These are phyloP conservation scores for Hyaloperonospora brassicae DNA, from an alignment of 352 stramenopile genomes.

Conservation along the genomic window DNA sequence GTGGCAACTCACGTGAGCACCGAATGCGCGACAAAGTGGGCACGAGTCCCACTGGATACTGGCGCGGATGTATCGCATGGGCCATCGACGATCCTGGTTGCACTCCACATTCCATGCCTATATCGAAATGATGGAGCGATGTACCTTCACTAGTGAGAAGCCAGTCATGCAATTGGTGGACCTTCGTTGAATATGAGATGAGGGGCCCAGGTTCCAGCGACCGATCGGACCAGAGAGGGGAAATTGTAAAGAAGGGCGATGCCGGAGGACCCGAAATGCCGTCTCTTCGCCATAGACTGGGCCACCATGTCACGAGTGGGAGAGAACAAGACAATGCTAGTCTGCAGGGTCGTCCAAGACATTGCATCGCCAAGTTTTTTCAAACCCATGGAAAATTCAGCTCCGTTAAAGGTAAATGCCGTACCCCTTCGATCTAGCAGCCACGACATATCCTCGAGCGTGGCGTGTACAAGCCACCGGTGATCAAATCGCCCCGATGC, in stretches of 20 bases:
- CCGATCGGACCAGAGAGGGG: no score
- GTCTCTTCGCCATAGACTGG: neutral
- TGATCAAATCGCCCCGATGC: no score
- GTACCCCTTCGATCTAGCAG: neutral
- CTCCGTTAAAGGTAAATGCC: neutral
- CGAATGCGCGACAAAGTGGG: no score
- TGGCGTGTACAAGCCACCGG: neutral
- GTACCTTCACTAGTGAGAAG: no score
- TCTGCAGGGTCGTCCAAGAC: neutral
- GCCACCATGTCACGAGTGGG: neutral
- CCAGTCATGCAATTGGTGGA: no score
- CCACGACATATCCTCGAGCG: neutral
- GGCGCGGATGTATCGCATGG: no score
- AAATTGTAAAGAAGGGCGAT: neutral
- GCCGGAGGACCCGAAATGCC: neutral
- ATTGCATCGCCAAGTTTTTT: neutral
- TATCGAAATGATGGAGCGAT: neutral
- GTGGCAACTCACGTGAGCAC: neutral
- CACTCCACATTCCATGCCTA: neutral
- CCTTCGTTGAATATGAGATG: no score
- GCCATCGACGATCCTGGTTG: no score
- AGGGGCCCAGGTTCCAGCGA: no score
- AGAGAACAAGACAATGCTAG: neutral
- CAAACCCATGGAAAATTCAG: neutral
- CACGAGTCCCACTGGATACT: no score